Evolutionary conservation across 176 grass and related monocot genomes (phyloP), one percentile per base, ranked within the genome.

Genomic region (Hsuehochloa calcarea): DNA sequence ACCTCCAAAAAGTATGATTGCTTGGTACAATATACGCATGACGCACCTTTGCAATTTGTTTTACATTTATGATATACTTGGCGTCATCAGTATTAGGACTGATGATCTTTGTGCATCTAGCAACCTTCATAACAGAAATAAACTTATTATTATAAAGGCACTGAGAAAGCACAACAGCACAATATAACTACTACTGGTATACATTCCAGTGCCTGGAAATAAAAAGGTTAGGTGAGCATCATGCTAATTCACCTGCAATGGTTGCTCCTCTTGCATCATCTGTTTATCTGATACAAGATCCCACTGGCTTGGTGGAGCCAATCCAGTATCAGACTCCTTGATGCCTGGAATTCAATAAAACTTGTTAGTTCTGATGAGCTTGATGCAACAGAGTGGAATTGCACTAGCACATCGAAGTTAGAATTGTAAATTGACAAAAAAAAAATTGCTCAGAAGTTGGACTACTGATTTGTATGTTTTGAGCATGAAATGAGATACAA

Each of bases 21-120:
- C 44, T 46, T 8, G 34, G 64, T 56, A 65, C 65, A 59, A 51
- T 15, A 68, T 23, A 65, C 14, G 5, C 27, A 69, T 49, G 45
- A 25, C 29, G 3, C 72, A 93, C 91, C 88, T 88, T 93, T n/a
- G 85, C 88, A 31, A 93, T 93, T 93, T 93, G 88, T 59, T 93
- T 93, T 23, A 93, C 91, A 78, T 93, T 93, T 72, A 93, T 93
- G 35, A 93, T 78, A 87, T 90, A 93, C 41, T 93, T 93, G 29
- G 91, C 91, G 60, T 93, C 91, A 31, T 93, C 91, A 22, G 91
- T 93, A 62, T 93, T 93, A 16, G 91, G 91, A 50, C 59, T 93
- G 50, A 93, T 93, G 65, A 93, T 90, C 68, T 93, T 93, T 4
- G 91, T 93, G 66, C 91, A 93, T 59, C 92, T 91, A 23, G 92